phyloP scores from a whole-genome alignment of 352 stramenopile species.

The Lagenidium giganteum region DNA sequence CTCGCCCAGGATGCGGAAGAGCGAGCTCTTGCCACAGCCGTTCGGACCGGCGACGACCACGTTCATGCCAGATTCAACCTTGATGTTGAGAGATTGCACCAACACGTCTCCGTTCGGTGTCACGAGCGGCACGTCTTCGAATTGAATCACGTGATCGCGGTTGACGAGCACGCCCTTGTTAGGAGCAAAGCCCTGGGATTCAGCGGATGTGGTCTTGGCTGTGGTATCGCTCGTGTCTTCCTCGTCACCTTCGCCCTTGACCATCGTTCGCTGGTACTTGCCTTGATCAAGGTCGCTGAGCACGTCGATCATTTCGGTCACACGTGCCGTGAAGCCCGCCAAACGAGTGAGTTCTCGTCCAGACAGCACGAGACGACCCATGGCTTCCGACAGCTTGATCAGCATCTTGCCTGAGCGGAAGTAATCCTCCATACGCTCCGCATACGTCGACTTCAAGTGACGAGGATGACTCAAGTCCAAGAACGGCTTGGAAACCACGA shows the following conservation, averaged over 20 bases:
- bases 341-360: slow-evolving; percentile 80
- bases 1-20: slow-evolving; percentile 86
- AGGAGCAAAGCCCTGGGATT: slow-evolving; percentile 44
- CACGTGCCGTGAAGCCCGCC: slow-evolving; percentile 68
- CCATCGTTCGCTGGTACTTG: slow-evolving; percentile 74
- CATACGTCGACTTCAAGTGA: slow-evolving; percentile 56
- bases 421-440: slow-evolving; percentile 81
- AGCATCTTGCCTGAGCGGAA: slow-evolving; percentile 84
- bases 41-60: slow-evolving; percentile 83
- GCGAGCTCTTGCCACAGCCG: slow-evolving; percentile 82
- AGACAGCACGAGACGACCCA: slow-evolving; percentile 81
- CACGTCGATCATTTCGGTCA: slow-evolving; percentile 80
- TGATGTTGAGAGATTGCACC: slow-evolving; percentile 68
- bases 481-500: slow-evolving; percentile 72
- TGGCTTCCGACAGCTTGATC: slow-evolving; percentile 81
- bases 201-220: slow-evolving; percentile 27
- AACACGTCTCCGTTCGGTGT: slow-evolving; percentile 88
- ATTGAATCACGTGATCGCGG: slow-evolving; percentile 79
- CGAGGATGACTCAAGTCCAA: slow-evolving; percentile 49
- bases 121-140: slow-evolving; percentile 84
- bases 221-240: slow-evolving; percentile 12
- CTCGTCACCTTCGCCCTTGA: slow-evolving; percentile 37
- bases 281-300: slow-evolving; percentile 55
- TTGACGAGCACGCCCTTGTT: slow-evolving; percentile 57
- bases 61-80: slow-evolving; percentile 88